Evolutionary conservation across 1,284 basidiomycete species (phyloP).

Genomic region (Bondarzewia mesenterica): DNA sequence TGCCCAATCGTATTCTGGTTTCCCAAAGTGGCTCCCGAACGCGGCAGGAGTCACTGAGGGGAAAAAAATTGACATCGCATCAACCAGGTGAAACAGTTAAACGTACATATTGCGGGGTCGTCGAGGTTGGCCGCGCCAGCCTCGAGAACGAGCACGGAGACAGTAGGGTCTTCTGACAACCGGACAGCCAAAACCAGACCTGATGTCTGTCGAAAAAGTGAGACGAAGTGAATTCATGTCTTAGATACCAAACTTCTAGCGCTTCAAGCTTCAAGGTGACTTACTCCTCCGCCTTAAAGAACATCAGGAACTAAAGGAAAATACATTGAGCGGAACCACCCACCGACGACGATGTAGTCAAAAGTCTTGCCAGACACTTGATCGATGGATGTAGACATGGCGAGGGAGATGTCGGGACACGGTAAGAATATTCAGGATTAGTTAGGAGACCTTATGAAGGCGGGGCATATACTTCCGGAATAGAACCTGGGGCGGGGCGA

Average conservation of each 20-base stretch:
- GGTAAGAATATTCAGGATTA: no score
- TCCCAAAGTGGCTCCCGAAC: slow-evolving; percentile 12
- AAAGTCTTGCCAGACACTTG: slow-evolving; percentile 9
- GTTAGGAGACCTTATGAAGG: no score
- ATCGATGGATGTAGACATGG: no score
- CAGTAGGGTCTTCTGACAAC: slow-evolving; percentile 33
- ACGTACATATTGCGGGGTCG: slow-evolving; percentile 11
- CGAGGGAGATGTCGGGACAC: no score
- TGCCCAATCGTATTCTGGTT: slow-evolving; percentile 22
- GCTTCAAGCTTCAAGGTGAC: not conserved
- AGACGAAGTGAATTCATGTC: not conserved
- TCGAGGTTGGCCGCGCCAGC: slow-evolving; percentile 18
- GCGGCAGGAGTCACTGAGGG: slow-evolving; percentile 1
- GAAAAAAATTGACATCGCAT: not conserved
- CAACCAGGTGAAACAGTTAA: not conserved
- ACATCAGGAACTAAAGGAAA: not conserved
- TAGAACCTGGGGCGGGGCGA: no score
- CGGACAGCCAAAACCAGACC: slow-evolving; percentile 39
- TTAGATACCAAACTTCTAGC: not conserved
- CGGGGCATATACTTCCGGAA: not conserved
- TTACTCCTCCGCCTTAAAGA: slow-evolving; percentile 10
- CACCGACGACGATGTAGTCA: slow-evolving; percentile 12
- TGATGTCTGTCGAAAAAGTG: slow-evolving; percentile 21
- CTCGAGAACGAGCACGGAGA: slow-evolving; percentile 26
- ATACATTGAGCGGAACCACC: not conserved